A percentile compares a stretch with the other conserved stretches of the same genome.
Evolutionary conservation across 257 asterid genomes (phyloP).

Genomic region (Scutellaria galericulata): DNA sequence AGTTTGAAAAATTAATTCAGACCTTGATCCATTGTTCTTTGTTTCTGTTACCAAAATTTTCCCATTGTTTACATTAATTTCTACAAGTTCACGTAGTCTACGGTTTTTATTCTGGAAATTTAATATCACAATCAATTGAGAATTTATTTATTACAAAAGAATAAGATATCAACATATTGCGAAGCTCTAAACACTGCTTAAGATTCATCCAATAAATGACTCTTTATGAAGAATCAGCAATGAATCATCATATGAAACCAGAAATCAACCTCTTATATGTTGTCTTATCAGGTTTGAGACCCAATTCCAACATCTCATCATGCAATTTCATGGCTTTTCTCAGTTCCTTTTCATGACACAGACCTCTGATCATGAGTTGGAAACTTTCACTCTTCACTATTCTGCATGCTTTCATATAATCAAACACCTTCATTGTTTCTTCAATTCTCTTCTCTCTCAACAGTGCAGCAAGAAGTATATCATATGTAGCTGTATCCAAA

Average conservation of each 20-base stretch:
- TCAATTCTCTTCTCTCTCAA: constrained; percentile 48
- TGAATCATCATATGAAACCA: constrained; percentile 60
- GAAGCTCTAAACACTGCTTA: too few species aligned
- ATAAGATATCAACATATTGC: neutral
- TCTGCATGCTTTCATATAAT: constrained; percentile 57
- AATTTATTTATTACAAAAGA: neutral
- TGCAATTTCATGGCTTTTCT: constrained; percentile 81
- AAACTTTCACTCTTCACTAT: constrained; percentile 55
- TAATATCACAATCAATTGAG: neutral
- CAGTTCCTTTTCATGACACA: constrained; percentile 58
- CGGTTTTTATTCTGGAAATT: neutral
- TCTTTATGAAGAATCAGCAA: neutral
- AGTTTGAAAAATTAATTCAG: neutral
- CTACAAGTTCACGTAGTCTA: neutral
- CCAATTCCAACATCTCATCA: constrained; percentile 73
- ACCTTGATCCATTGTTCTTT: constrained; percentile 1
- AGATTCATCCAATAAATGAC: neutral
- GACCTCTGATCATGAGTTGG: constrained; percentile 59
- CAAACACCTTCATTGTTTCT: constrained; percentile 60
- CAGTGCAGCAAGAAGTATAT: constrained; percentile 51
- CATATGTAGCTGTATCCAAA: constrained; percentile 50
- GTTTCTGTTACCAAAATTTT: constrained; percentile 29
- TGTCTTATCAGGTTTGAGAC: constrained; percentile 64
- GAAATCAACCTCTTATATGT: constrained; percentile 66
- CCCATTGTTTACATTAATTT: neutral